phyloP scores from a whole-genome alignment of 495 filamentous ascomycete genomes.

The Rhizodiscina lignyota region DNA sequence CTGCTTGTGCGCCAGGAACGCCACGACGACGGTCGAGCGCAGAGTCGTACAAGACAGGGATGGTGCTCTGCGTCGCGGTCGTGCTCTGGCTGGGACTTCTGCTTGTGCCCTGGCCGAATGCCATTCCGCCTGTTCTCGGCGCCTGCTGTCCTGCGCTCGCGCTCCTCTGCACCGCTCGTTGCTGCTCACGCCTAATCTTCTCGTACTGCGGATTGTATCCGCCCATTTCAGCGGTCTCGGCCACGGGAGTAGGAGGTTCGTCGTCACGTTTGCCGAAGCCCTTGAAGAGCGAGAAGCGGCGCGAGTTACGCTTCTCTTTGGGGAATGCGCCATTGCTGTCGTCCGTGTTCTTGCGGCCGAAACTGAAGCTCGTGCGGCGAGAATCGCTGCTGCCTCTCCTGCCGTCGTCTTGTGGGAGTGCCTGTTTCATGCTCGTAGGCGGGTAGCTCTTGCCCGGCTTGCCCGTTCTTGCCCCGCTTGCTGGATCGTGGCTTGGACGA shows the following conservation, averaged over 20 bases:
- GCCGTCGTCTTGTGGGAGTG: background rate
- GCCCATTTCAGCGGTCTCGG: background rate
- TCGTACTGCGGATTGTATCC: background rate
- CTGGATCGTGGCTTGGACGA: slow-evolving; percentile 4
- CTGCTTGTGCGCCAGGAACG: too few relatives aligned
- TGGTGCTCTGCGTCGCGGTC: background rate
- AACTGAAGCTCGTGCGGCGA: slow-evolving; percentile 2
- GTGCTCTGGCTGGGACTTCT: background rate
- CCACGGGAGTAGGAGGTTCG: too few relatives aligned
- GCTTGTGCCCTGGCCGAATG: background rate
- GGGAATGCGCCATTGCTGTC: background rate
- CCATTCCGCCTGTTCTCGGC: background rate
- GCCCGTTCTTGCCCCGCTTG: slow-evolving; percentile 23
- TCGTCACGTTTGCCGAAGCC: too few relatives aligned
- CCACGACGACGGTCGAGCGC: too few relatives aligned
- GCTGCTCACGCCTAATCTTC: background rate
- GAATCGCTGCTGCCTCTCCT: background rate
- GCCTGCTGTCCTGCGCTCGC: background rate
- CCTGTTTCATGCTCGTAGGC: slow-evolving; percentile 13
- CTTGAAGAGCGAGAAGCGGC: slow-evolving; percentile 2
- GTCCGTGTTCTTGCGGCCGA: slow-evolving; percentile 1
- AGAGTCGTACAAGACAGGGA: background rate
- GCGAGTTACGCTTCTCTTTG: background rate
- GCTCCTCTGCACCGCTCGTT: background rate
- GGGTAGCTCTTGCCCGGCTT: slow-evolving; percentile 23